Percentiles rank a stretch among this genome's conserved stretches.
These are phyloP conservation scores for Myrmaecium sp. DNA, from an alignment of 2,329 filamentous ascomycete genomes.

Conservation along the genomic window DNA sequence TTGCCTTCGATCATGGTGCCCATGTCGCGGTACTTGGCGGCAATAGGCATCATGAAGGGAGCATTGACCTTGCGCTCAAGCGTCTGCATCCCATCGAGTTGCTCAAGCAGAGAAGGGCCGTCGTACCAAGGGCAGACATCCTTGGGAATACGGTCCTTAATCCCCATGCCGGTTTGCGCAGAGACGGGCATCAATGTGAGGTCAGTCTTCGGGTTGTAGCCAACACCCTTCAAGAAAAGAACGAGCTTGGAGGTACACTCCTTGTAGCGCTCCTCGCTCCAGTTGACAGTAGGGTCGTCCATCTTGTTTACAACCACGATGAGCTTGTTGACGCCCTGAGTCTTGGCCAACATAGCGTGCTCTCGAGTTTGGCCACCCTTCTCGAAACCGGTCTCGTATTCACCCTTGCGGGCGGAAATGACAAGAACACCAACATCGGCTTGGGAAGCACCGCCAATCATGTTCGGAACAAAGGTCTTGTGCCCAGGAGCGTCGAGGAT, in stretches of 20 bases:
- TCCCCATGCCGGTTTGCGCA: conserved; percentile 68
- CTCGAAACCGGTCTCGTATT: conserved; percentile 98
- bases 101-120: conserved; percentile 83
- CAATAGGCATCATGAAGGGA: conserved; percentile 98
- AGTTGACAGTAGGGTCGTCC: conserved; percentile 92
- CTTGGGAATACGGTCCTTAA: conserved; percentile 74
- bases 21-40: conserved; percentile 92
- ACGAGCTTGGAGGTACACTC: conserved; percentile 84
- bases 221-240: conserved; percentile 77
- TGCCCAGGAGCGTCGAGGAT: conserved; percentile 94
- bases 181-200: conserved; percentile 93
- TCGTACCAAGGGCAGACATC: conserved; percentile 68
- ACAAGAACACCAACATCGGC: conserved; percentile 66
- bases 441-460: conserved; percentile 76
- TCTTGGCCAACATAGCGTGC: conserved; percentile 95
- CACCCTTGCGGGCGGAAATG: conserved; percentile 90
- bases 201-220: conserved; percentile 82
- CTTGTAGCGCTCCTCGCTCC: conserved; percentile 82
- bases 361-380: conserved; percentile 92
- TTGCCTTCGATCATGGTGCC: conserved; percentile 97
- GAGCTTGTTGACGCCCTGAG: conserved; percentile 93
- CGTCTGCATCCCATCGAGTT: conserved; percentile 82
- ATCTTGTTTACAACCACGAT: conserved; percentile 97
- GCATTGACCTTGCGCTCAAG: conserved; percentile 93
- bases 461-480: conserved; percentile 95